phyloP scores from a whole-genome alignment of 306 rosid genomes.

The Ammopiptanthus mongolicus region DNA sequence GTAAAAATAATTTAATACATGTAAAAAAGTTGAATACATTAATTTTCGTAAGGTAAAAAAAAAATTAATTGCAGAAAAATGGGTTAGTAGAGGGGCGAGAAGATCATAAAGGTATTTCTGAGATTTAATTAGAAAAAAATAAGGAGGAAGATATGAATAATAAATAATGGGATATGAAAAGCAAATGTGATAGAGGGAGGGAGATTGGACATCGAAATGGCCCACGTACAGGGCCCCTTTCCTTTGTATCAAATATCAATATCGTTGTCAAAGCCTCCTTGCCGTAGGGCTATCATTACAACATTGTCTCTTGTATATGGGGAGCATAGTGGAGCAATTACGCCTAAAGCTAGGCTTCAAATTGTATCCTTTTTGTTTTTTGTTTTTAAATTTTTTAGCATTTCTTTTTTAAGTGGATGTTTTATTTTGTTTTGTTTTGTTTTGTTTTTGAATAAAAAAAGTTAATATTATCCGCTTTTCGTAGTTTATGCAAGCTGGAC shows the following conservation, averaged over 20 bases:
- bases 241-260: not conserved
- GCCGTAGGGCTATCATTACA: not conserved
- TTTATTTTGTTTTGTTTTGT: not conserved
- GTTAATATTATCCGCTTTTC: not conserved
- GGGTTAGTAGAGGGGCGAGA: too few species aligned
- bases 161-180: too few species aligned
- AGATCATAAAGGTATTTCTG: too few species aligned
- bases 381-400: not conserved
- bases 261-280: not conserved
- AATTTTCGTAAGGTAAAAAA: too few species aligned
- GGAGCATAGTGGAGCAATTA: not conserved
- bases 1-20: too few species aligned
- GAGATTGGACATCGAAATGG: constrained; percentile 21
- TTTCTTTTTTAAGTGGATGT: not conserved
- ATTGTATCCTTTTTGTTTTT: not conserved
- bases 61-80: too few species aligned
- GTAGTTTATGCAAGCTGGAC: not conserved
- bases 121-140: too few species aligned
- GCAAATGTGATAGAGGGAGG: too few species aligned
- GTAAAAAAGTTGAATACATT: too few species aligned
- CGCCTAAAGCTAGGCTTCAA: not conserved
- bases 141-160: too few species aligned
- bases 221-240: constrained; percentile 11
- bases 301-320: not conserved
- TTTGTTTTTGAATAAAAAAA: not conserved